Base-by-base conservation (phyloP, 176 grass and related monocot species). In the Typha latifolia region DNA sequence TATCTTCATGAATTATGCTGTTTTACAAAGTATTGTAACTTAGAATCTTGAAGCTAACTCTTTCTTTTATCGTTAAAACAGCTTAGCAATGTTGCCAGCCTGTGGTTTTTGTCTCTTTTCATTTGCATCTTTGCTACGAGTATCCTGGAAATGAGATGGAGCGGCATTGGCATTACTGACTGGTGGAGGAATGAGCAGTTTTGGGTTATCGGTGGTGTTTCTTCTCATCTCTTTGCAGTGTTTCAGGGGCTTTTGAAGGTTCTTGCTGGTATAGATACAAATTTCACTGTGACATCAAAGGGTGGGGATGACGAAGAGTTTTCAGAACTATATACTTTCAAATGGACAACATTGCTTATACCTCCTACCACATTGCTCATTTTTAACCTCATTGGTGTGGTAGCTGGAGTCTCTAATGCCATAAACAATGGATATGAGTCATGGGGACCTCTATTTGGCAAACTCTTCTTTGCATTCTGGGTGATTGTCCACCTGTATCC, bases 171-270 rank as follows among this genome's bases (percentile, higher is more conserved):
- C 27, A 84, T 89, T 7, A 78, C 81, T 62, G 86, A 89, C 51
- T 89, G 86, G 86, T 89, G 86, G 86, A 89, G 86, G 48, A 89
- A 89, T 7, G 86, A 89, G 56, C 86, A 89, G 78, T 89, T 89
- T 63, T 89, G 86, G 86, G 86, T 89, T 43, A 84, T 89, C 21
- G 86, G 86, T 51, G 86, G 86, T 31, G 86, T 78, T 61, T 89
- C 86, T 8, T 15, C 86, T 0, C 86, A 89, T 79, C 81, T 89
- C 34, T 89, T 89, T 37, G 86, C 86, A 4, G 71, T 89, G 52
- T 89, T 89, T 59, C 86, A 89, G 63, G 86, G 86, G 0, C 86
- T 89, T 16, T 32, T 89, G 20, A 89, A 89, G 71, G 86, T 89
- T 32, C 78, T 89, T 13, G 86, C 86, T 1, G 86, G 86, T 75